These are phyloP conservation scores for Sclerotinia nivalis DNA, from an alignment of 2,329 filamentous ascomycete genomes.

Conservation along the genomic window DNA sequence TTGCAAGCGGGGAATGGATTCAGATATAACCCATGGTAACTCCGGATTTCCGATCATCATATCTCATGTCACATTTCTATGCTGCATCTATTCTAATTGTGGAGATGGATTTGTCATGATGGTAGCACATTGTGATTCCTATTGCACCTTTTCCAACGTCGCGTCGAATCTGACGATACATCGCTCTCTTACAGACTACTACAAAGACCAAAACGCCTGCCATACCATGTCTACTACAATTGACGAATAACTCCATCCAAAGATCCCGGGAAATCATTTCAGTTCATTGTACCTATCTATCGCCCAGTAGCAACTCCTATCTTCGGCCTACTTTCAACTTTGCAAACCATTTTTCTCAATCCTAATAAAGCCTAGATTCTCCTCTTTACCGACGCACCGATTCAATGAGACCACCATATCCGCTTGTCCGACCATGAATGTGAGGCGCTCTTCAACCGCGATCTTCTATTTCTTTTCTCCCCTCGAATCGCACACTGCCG, in stretches of 20 bases:
- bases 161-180: background rate
- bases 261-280: background rate
- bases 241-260: background rate
- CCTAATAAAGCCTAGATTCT: background rate
- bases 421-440: background rate
- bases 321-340: background rate
- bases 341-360: background rate
- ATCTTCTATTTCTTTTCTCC: background rate
- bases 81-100: background rate
- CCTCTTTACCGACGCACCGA: background rate
- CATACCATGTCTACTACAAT: background rate
- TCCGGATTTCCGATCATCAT: background rate
- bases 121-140: background rate
- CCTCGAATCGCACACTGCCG: background rate
- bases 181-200: background rate
- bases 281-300: background rate
- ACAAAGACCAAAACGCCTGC: background rate
- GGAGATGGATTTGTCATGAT: background rate
- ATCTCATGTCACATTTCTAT: constrained; percentile 10
- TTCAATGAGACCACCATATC: background rate
- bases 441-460: too few species aligned
- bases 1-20: background rate
- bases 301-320: background rate
- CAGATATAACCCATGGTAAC: too few species aligned
- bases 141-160: constrained; percentile 1